Base-by-base conservation (phyloP, 2,329 filamentous ascomycete genomes). In the Fusarium chuoi region DNA sequence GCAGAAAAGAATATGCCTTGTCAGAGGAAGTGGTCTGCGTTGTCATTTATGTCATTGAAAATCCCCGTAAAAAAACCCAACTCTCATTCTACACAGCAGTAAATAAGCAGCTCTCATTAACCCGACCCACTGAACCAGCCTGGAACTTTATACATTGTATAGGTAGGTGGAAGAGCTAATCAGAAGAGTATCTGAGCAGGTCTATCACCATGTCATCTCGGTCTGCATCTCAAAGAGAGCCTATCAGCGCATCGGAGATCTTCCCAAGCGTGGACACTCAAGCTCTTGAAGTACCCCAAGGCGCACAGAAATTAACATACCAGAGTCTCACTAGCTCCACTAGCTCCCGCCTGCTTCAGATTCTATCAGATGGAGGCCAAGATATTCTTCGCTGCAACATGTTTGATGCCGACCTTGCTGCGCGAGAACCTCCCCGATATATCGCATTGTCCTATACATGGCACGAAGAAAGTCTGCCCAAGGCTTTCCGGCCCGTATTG, bases 171-270 rank as follows among this genome's bases (percentile, higher is more conserved):
- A 13, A 38, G 18, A 9, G 9, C 51, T 13, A 17, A 28, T 28
- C 4, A 13, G 4, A 54, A 14, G 7, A 13, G 4, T 22, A 2
- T 4, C 2, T 8, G 2, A 54, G 2, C 2, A 18, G 14, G 5
- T n/a, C 14, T 14, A n/a, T 41, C 4, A 14, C 24, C 1, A 7
- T 38, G 6, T 7, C 51, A 10, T 9, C 35, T 28, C 35, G 22
- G 5, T 18, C 33, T n/a, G 2, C 35, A 22, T 17, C 13, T 17
- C 26, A 7, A 9, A n/a, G 7, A 9, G 51, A 39, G 11, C 51
- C 51, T 13, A n/a, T 55, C 11, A n/a, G 35, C 11, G 14, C 35
- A 11, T 39, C 35, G 17, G 35, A 41, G 35, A 55, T 41, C 7
- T 55, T 41, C 7, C 24, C 35, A 12, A 41, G 7, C 6, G 20